Evolutionary conservation across 305 asterid species (phyloP).

Genomic region (Fraxinus paxiana): DNA sequence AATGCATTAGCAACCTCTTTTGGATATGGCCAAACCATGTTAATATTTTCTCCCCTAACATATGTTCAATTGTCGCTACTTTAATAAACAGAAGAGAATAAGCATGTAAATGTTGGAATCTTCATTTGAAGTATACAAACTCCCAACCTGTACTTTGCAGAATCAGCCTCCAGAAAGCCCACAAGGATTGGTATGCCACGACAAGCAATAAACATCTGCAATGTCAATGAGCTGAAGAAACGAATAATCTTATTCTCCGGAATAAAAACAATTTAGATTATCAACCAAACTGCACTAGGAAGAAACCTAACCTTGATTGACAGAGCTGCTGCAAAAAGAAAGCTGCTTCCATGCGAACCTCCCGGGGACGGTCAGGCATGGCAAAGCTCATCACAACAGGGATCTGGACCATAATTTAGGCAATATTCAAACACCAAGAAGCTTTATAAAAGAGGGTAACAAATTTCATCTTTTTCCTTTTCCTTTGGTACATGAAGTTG

Average conservation of each 20-base stretch:
- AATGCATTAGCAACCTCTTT: neutral
- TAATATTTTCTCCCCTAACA: neutral
- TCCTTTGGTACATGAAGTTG: neutral
- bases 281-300: slow-evolving; percentile 8
- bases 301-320: slow-evolving; percentile 72
- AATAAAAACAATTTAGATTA: slow-evolving; percentile 21
- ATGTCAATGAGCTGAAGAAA: slow-evolving; percentile 73
- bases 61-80: neutral
- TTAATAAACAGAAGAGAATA: neutral
- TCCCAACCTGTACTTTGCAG: slow-evolving; percentile 83
- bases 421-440: slow-evolving; percentile 4
- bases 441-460: neutral
- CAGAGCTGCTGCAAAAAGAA: slow-evolving; percentile 92
- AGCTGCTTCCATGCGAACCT: slow-evolving; percentile 98
- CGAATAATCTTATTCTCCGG: slow-evolving; percentile 17
- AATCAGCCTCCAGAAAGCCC: slow-evolving; percentile 98
- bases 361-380: slow-evolving; percentile 84
- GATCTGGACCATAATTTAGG: slow-evolving; percentile 47
- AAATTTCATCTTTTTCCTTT: neutral
- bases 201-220: slow-evolving; percentile 97
- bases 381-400: slow-evolving; percentile 95
- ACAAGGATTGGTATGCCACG: slow-evolving; percentile 95
- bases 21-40: neutral
- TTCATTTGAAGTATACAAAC: slow-evolving; percentile 5
- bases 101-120: neutral